phyloP scores from a whole-genome alignment of 495 filamentous ascomycete species.

The Emericellopsis terricola region DNA sequence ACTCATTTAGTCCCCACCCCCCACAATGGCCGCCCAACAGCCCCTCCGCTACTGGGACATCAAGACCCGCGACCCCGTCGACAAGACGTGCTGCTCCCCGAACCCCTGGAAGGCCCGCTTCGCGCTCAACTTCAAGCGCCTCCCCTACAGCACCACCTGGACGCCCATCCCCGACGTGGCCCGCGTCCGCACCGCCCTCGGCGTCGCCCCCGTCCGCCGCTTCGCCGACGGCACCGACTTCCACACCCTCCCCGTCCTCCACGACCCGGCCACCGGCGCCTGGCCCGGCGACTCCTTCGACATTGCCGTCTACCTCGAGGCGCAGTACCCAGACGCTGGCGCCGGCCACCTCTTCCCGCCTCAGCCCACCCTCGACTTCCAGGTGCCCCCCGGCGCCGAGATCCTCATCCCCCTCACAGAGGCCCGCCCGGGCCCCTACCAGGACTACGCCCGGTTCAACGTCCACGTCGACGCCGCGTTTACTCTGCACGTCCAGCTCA shows the following conservation, averaged over 20 bases:
- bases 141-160: conserved; percentile 31
- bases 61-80: conserved; percentile 18
- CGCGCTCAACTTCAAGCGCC: conserved; percentile 42
- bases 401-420: conserved; percentile 15
- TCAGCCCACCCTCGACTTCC: conserved; percentile 9
- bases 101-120: conserved; percentile 45
- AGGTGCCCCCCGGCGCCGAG: conserved; percentile 9
- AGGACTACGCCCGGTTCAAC: conserved; percentile 25
- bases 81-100: conserved; percentile 16
- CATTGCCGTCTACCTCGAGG: conserved; percentile 38
- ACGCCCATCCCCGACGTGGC: conserved; percentile 29
- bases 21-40: no score
- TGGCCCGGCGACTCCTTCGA: conserved; percentile 44
- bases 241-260: conserved; percentile 40
- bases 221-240: conserved; percentile 38
- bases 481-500: conserved; percentile 17
- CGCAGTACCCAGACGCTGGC: conserved; percentile 22
- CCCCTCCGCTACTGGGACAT: conserved; percentile 41
- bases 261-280: conserved; percentile 21
- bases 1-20: no score
- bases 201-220: conserved; percentile 27
- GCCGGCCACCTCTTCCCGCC: conserved; percentile 21
- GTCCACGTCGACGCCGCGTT: conserved; percentile 31
- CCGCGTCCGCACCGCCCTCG: conserved; percentile 24
- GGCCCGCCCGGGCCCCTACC: conserved; percentile 3